Evolutionary conservation across 2,329 filamentous ascomycete genomes (phyloP), one percentile per base, ranked within the genome.

Genomic region (Aspergillus sp.): DNA sequence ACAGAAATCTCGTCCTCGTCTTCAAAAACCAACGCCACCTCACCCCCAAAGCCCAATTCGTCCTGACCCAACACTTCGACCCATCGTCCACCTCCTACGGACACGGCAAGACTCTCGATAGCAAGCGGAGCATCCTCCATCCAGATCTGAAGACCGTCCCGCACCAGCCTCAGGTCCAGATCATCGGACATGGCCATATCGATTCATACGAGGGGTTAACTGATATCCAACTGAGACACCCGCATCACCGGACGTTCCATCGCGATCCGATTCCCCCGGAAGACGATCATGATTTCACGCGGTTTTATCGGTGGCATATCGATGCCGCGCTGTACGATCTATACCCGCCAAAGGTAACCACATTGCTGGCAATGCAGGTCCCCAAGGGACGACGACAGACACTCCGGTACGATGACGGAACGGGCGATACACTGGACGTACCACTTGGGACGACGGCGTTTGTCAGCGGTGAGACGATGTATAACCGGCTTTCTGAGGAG

Each of bases 81-180:
- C 85, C 86, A 0, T 60, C 73, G 5, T 75, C 77, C 1, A 75
- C 75, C 12, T 77, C 76, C 12, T 90, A 90, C 65, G 86, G 86
- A 13, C 86, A 90, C 62, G 86, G 85, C 61, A 87, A 85, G 68
- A 86, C 84, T 0, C 73, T 88, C 43, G 85, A 88, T 57, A 75
- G 75, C 6, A 82, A 82, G 63, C 78, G 75, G 45, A 75, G 70
- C 47, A 82, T 90, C 58, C 76, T 90, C 15, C 85, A 90, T 61
- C 86, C 86, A 0, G 87, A 90, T 57, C 75, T 90, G 15, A 89
- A 90, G 71, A 90, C 86, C 0, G 81, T 90, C 38, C 86, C 86
- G 0, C 83, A 88, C 57, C 86, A 90, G 63, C 85, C 86, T 0
- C 85, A 90, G 63, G 84, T 88, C 1, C 86, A 90, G 60, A 82